Percentiles rank a stretch among this genome's conserved stretches.
Conservation (phyloP, 805 yeast genomes). For the Saitoella complicata region DNA sequence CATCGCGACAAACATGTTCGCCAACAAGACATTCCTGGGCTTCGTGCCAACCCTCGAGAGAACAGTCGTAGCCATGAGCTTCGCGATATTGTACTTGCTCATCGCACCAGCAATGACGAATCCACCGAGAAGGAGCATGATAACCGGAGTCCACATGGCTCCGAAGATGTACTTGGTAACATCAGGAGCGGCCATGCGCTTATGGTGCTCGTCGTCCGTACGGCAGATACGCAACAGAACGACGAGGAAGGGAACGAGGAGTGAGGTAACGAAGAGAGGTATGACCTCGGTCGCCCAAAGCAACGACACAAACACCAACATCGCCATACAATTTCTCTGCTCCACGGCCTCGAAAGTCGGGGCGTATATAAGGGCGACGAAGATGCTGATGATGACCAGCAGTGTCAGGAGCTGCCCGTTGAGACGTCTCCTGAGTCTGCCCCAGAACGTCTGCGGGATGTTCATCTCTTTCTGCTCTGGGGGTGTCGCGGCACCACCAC, state of each 20-base stretch:
- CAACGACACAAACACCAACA: slow-evolving; percentile 63
- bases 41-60: slow-evolving; percentile 72
- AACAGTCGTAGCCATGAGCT: slow-evolving; percentile 65
- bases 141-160: slow-evolving; percentile 91
- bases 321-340: slow-evolving; percentile 71
- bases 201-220: slow-evolving; percentile 35
- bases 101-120: slow-evolving; percentile 89
- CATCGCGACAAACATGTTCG: slow-evolving; percentile 74
- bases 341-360: slow-evolving; percentile 35
- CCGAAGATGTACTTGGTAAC: slow-evolving; percentile 68
- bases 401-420: slow-evolving; percentile 30
- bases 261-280: slow-evolving; percentile 79
- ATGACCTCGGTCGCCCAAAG: slow-evolving; percentile 89
- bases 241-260: slow-evolving; percentile 65
- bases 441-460: slow-evolving; percentile 1
- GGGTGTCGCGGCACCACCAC: slow-evolving; percentile 8
- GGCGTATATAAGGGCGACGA: slow-evolving; percentile 30
- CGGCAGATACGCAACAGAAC: slow-evolving; percentile 51
- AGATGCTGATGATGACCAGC: slow-evolving; percentile 31
- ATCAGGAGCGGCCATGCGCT: slow-evolving; percentile 42
- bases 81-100: slow-evolving; percentile 81
- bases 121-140: slow-evolving; percentile 80
- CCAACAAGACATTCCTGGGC: slow-evolving; percentile 58
- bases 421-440: slow-evolving; percentile 10
- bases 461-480: slow-evolving; percentile 4